phyloP scores from a whole-genome alignment of 306 rosid species.

The Abrus pulchellus region DNA sequence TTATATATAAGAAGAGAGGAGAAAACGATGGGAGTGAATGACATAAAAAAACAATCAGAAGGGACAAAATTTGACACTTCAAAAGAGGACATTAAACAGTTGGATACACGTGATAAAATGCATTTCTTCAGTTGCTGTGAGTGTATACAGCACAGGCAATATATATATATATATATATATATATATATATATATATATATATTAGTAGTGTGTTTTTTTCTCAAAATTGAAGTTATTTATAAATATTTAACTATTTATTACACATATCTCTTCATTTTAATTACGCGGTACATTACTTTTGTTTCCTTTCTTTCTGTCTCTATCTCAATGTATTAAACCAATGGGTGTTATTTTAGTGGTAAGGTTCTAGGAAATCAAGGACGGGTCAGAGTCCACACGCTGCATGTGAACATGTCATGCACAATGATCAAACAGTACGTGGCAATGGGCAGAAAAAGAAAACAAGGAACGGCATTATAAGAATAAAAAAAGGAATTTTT shows the following conservation, averaged over 20 bases:
- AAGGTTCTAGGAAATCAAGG: constrained; percentile 10
- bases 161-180: no score
- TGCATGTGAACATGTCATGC: background rate
- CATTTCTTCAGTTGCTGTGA: background rate
- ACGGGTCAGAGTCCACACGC: constrained; percentile 5
- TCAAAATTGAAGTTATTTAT: background rate
- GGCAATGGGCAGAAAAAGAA: background rate
- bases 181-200: no score
- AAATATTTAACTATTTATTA: no score
- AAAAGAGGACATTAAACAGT: constrained; percentile 30
- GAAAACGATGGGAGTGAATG: background rate
- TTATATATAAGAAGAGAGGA: constrained; percentile 18
- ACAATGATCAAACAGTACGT: background rate
- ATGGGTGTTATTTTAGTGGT: no score
- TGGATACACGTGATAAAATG: constrained; percentile 52
- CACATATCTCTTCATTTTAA: no score
- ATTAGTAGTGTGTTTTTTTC: no score
- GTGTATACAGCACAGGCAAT: no score
- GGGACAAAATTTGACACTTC: constrained; percentile 42
- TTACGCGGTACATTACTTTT: no score
- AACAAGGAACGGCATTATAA: background rate
- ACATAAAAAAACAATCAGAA: constrained; percentile 12
- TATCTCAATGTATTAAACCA: no score
- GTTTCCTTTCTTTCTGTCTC: no score
- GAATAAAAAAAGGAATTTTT: background rate